A percentile compares a stretch with the other conserved stretches of the same genome.
These are phyloP conservation scores for Cardiospermum halicacabum DNA, from an alignment of 345 rosid genomes.

Conservation along the genomic window DNA sequence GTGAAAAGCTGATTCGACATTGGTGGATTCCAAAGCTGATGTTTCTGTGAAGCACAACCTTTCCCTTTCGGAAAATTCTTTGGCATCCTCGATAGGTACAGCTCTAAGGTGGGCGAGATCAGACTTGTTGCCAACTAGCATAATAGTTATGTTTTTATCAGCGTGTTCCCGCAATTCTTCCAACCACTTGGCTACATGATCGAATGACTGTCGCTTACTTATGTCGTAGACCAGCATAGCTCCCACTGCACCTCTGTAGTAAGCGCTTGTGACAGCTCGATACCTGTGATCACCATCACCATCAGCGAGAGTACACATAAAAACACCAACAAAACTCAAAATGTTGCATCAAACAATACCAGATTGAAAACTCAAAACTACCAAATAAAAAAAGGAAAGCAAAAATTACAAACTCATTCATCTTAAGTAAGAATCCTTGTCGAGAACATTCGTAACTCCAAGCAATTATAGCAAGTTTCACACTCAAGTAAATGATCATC, in stretches of 20 bases:
- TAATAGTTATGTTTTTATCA: constrained; percentile 49
- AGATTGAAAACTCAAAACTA: background rate
- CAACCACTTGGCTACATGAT: constrained; percentile 54
- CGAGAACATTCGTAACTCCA: background rate
- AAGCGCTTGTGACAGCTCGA: constrained; percentile 65
- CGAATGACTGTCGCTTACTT: constrained; percentile 49
- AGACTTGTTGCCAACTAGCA: constrained; percentile 60
- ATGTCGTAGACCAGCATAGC: constrained; percentile 68
- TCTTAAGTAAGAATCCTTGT: background rate
- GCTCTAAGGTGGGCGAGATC: constrained; percentile 52
- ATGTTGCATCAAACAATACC: background rate
- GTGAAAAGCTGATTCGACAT: constrained; percentile 54
- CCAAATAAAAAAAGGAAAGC: background rate
- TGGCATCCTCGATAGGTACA: constrained; percentile 55
- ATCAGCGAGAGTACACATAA: background rate
- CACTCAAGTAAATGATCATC: background rate
- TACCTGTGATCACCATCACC: constrained; percentile 32
- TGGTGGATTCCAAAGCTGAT: constrained; percentile 56
- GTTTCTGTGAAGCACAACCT: constrained; percentile 61
- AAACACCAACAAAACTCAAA: constrained; percentile 3
- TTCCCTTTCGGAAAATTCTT: constrained; percentile 54
- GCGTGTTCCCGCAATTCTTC: constrained; percentile 59
- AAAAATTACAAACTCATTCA: background rate
- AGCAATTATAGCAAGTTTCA: background rate
- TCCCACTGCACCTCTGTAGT: constrained; percentile 68